phyloP scores from a whole-genome alignment of 2,329 filamentous ascomycete genomes.

The Beauveria sp. region DNA sequence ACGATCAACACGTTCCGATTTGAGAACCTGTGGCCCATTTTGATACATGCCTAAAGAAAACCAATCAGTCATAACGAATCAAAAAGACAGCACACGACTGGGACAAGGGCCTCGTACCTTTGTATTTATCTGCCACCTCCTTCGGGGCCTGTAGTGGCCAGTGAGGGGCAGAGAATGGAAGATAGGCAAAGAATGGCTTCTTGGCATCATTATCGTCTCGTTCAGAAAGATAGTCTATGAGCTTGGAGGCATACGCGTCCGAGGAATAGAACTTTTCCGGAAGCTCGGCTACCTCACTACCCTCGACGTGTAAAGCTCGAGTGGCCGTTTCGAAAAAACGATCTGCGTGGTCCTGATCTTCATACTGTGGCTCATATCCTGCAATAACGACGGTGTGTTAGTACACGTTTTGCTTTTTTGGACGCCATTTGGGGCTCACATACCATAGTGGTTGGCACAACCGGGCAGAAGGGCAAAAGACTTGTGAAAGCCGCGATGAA shows the following conservation, averaged over 20 bases:
- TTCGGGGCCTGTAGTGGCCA: conserved; percentile 55
- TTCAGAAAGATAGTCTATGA: conserved; percentile 44
- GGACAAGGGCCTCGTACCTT: conserved; percentile 24
- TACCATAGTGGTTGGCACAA: conserved; percentile 36
- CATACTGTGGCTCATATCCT: conserved; percentile 37
- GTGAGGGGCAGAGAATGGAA: conserved; percentile 55
- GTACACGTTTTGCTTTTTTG: background rate
- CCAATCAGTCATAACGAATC: background rate
- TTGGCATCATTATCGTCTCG: conserved; percentile 30
- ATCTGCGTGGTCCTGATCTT: conserved; percentile 30
- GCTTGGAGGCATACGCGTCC: conserved; percentile 43
- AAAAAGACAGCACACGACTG: too few species aligned
- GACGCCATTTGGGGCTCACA: background rate
- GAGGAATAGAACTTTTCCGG: conserved; percentile 47
- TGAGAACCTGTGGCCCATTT: conserved; percentile 50
- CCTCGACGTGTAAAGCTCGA: conserved; percentile 26
- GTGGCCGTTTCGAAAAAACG: conserved; percentile 26
- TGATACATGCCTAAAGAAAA: conserved; percentile 37
- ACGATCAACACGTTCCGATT: conserved; percentile 42
- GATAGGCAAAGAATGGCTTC: conserved; percentile 50
- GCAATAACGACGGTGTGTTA: background rate
- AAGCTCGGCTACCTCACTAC: conserved; percentile 22
- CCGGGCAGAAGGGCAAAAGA: conserved; percentile 47
- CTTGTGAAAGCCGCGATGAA: conserved; percentile 45
- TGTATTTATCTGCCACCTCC: conserved; percentile 48